Evolutionary conservation across 2,329 filamentous ascomycete species (phyloP).

Genomic region (Penicillium sp.): DNA sequence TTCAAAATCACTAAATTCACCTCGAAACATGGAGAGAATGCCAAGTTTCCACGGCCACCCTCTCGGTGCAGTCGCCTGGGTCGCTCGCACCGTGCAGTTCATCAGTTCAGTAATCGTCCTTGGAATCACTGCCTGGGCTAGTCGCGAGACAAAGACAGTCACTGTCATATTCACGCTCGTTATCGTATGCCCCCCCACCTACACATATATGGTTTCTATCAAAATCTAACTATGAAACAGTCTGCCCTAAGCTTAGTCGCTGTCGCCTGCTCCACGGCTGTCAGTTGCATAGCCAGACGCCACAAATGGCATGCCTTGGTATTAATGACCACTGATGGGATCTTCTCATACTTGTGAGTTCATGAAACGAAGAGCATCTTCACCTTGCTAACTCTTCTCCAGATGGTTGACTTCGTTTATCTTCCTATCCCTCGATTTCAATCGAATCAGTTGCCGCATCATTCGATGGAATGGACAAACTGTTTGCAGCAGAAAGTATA

Average conservation of each 20-base stretch:
- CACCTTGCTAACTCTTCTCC: not conserved
- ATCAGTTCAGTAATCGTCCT: slow-evolving; percentile 23
- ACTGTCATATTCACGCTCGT: slow-evolving; percentile 24
- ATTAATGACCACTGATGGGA: slow-evolving; percentile 11
- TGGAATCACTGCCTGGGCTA: slow-evolving; percentile 27
- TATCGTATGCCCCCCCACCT: slow-evolving; percentile 10
- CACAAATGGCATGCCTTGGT: slow-evolving; percentile 17
- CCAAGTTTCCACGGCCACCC: slow-evolving; percentile 13
- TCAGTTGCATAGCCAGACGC: slow-evolving; percentile 11
- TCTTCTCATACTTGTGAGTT: slow-evolving; percentile 23
- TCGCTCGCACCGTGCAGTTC: slow-evolving; percentile 15
- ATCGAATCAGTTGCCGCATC: slow-evolving; percentile 14
- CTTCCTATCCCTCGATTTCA: slow-evolving; percentile 23
- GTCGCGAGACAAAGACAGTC: slow-evolving; percentile 17
- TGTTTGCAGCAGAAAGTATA: slow-evolving; percentile 25
- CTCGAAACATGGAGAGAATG: slow-evolving; percentile 1
- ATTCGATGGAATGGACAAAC: slow-evolving; percentile 21
- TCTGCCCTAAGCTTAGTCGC: slow-evolving; percentile 13
- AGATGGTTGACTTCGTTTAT: slow-evolving; percentile 29
- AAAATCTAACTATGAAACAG: slow-evolving; percentile 1
- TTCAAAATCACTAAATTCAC: not conserved
- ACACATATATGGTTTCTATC: not conserved
- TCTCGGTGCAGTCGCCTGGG: slow-evolving; percentile 9
- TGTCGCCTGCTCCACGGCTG: slow-evolving; percentile 4
- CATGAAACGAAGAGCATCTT: not conserved